phyloP scores from a whole-genome alignment of 2,329 filamentous ascomycete genomes.

The Trichoderma cornu-damae region DNA sequence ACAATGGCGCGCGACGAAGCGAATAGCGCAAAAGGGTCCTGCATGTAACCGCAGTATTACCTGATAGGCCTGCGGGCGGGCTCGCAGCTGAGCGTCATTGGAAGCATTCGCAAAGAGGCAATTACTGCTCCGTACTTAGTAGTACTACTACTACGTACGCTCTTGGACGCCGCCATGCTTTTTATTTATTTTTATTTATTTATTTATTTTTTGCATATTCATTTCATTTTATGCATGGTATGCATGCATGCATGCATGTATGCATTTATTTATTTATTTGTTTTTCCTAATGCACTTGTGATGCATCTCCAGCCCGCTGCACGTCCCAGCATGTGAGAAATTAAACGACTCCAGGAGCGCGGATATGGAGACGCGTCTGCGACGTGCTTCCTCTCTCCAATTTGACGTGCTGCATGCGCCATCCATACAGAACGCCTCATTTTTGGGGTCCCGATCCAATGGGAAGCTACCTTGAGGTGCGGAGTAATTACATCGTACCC shows the following conservation, averaged over 20 bases:
- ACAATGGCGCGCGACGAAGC: background rate
- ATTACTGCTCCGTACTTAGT: too few relatives aligned
- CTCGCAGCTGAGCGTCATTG: background rate
- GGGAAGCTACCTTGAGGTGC: background rate
- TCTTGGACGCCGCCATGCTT: background rate
- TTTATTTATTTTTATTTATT: too few relatives aligned
- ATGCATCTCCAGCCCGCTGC: background rate
- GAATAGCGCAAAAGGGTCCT: background rate
- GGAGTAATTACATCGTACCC: too few relatives aligned
- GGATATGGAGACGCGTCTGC: conserved; percentile 12
- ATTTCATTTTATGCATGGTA: too few relatives aligned
- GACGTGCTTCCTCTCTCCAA: background rate
- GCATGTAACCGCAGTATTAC: background rate
- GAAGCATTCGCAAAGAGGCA: too few relatives aligned
- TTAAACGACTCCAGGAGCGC: background rate
- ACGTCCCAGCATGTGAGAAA: background rate
- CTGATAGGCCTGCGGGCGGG: background rate
- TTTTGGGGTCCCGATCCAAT: background rate
- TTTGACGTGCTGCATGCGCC: background rate
- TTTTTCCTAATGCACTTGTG: too few relatives aligned
- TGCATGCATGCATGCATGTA: too few relatives aligned
- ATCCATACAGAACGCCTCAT: background rate
- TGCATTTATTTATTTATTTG: too few relatives aligned
- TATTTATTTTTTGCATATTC: too few relatives aligned
- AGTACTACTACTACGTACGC: too few relatives aligned